phyloP scores from a whole-genome alignment of 805 yeast genomes.

The Kodamaea restingae region DNA sequence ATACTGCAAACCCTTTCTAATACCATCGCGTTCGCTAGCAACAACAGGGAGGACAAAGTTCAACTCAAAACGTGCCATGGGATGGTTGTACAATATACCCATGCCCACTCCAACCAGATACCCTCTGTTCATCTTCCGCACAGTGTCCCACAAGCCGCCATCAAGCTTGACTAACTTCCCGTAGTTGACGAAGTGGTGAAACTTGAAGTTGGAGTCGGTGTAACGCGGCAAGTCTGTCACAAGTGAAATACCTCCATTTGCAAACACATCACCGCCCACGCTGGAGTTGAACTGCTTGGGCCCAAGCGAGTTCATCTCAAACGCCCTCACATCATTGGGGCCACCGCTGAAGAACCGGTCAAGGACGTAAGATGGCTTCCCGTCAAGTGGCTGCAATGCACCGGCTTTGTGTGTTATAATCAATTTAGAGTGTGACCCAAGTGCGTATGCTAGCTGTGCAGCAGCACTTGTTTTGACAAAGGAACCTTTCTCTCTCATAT shows the following conservation, averaged over 20 bases:
- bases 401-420: slow-evolving; percentile 34
- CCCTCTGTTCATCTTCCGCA: slow-evolving; percentile 7
- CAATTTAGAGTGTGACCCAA: slow-evolving; percentile 9
- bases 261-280: slow-evolving; percentile 50
- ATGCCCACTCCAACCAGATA: slow-evolving; percentile 42
- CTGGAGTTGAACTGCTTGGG: slow-evolving; percentile 49
- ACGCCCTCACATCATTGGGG: slow-evolving; percentile 55
- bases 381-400: slow-evolving; percentile 20
- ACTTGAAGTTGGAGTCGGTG: slow-evolving; percentile 43
- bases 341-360: slow-evolving; percentile 59
- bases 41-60: slow-evolving; percentile 50
- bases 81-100: slow-evolving; percentile 52
- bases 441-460: slow-evolving; percentile 27
- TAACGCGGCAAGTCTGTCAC: slow-evolving; percentile 42
- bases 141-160: slow-evolving; percentile 8
- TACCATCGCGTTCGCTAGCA: slow-evolving; percentile 41
- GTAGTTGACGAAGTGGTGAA: slow-evolving; percentile 46
- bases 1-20: slow-evolving; percentile 53
- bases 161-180: slow-evolving; percentile 39
- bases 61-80: slow-evolving; percentile 55
- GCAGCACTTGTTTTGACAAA: slow-evolving; percentile 43
- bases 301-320: slow-evolving; percentile 49
- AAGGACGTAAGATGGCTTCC: slow-evolving; percentile 32
- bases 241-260: slow-evolving; percentile 43
- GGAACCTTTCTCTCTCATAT: slow-evolving; percentile 22